Conservation (phyloP, 2,329 filamentous ascomycete species). For the Xenoacremonium recifei region DNA sequence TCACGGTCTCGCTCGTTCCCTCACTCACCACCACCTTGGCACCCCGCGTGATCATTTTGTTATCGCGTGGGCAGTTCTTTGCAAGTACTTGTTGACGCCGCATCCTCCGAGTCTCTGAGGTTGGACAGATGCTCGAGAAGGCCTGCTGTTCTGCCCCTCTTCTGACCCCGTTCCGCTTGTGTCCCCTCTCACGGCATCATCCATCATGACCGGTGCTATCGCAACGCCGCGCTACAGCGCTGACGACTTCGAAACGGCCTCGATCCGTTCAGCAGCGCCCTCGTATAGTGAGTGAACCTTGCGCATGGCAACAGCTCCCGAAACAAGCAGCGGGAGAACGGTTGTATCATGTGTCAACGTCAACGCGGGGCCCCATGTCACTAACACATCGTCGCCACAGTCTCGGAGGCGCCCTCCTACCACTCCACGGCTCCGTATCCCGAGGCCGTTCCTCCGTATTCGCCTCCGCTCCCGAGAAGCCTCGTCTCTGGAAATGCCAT, state of each 20-base stretch:
- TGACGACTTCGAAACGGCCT: constrained; percentile 66
- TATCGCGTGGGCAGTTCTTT: too few species aligned
- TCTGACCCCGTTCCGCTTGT: constrained; percentile 14
- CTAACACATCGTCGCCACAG: constrained; percentile 32
- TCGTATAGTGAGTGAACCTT: constrained; percentile 56
- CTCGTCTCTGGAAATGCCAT: constrained; percentile 15
- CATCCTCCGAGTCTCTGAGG: constrained; percentile 1
- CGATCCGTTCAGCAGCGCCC: constrained; percentile 65
- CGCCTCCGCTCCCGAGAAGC: constrained; percentile 31
- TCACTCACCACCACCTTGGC: too few species aligned
- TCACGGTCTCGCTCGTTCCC: too few species aligned
- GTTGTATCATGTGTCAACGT: too few species aligned
- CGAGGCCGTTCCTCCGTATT: constrained; percentile 52
- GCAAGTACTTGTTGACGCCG: constrained; percentile 5
- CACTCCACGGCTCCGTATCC: constrained; percentile 51
- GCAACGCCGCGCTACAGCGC: constrained; percentile 35
- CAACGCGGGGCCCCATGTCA: constrained; percentile 16
- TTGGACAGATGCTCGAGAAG: constrained; percentile 23
- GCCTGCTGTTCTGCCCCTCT: constrained; percentile 18
- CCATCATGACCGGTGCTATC: constrained; percentile 31
- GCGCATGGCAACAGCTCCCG: too few species aligned
- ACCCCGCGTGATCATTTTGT: constrained; percentile 5
- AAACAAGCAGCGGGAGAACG: too few species aligned
- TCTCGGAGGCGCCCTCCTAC: constrained; percentile 65
- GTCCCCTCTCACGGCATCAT: constrained; percentile 9